Evolutionary conservation across 257 asterid genomes (phyloP).

Genomic region (Ajuga chamaepitys): DNA sequence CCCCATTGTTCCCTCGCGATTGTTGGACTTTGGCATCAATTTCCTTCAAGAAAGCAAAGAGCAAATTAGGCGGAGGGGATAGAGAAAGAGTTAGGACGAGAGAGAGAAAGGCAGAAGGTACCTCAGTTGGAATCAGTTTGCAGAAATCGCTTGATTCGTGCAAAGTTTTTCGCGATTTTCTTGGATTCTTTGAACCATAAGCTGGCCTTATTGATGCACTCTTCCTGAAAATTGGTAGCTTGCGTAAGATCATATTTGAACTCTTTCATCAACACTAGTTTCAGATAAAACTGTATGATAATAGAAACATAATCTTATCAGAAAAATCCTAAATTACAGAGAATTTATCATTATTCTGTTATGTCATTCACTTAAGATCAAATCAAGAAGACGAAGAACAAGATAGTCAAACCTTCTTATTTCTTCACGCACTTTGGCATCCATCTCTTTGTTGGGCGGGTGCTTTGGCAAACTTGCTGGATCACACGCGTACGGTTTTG

Average conservation of each 20-base stretch:
- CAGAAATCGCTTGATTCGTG: constrained; percentile 53
- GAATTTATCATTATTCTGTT: no score
- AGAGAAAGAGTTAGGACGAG: background rate
- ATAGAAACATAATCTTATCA: no score
- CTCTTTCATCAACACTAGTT: no score
- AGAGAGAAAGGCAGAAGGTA: constrained; percentile 19
- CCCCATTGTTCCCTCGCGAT: constrained; percentile 26
- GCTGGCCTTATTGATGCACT: constrained; percentile 26
- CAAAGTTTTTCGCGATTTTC: constrained; percentile 40
- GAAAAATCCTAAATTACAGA: no score
- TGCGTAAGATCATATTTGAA: background rate
- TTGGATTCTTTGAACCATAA: constrained; percentile 41
- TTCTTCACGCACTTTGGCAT: constrained; percentile 84
- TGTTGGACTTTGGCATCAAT: constrained; percentile 28
- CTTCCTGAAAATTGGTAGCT: constrained; percentile 34
- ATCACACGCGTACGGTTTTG: constrained; percentile 75
- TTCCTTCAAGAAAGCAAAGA: constrained; percentile 31
- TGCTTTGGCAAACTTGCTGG: constrained; percentile 73
- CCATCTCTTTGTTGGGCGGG: constrained; percentile 95
- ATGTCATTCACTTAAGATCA: background rate
- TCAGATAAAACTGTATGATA: no score
- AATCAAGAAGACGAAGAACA: background rate
- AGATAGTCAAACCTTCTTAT: constrained; percentile 41
- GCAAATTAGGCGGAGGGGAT: background rate
- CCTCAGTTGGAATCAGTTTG: constrained; percentile 51